phyloP scores from a whole-genome alignment of 768 basidiomycete species.

The Leucocoprinus leucothites region DNA sequence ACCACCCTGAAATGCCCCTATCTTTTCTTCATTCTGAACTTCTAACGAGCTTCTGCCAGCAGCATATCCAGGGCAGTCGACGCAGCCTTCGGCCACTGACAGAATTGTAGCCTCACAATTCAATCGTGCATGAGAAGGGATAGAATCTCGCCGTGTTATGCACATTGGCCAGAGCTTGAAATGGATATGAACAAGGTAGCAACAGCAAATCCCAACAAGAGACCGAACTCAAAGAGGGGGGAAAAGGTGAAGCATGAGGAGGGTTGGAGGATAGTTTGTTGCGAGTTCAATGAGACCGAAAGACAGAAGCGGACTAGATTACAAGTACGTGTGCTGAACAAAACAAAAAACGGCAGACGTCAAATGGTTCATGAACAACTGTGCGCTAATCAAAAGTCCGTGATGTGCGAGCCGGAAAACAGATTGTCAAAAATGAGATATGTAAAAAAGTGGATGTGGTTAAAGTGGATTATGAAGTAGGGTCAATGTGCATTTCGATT shows the following conservation, averaged over 20 bases:
- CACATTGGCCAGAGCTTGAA: slow-evolving; percentile 1
- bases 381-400: slow-evolving; percentile 8
- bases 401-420: slow-evolving; percentile 7
- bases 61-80: no score
- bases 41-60: slow-evolving; percentile 2
- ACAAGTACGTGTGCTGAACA: slow-evolving; percentile 8
- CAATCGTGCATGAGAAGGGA: background rate
- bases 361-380: slow-evolving; percentile 2
- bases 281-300: background rate
- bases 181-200: background rate
- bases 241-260: background rate
- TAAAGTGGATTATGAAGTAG: no score
- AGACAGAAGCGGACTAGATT: background rate
- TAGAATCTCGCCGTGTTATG: background rate
- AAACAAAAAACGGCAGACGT: background rate
- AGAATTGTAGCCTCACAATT: background rate
- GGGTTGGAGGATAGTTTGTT: background rate
- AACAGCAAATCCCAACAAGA: slow-evolving; percentile 2
- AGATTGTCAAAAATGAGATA: background rate
- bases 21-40: background rate
- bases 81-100: background rate
- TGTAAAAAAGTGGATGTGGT: background rate
- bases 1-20: no score
- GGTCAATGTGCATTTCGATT: no score
- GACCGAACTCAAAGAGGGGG: background rate